Evolutionary conservation across 2,329 filamentous ascomycete genomes (phyloP), one percentile per base, ranked within the genome.

Genomic region (Lachnellula subtilissima): DNA sequence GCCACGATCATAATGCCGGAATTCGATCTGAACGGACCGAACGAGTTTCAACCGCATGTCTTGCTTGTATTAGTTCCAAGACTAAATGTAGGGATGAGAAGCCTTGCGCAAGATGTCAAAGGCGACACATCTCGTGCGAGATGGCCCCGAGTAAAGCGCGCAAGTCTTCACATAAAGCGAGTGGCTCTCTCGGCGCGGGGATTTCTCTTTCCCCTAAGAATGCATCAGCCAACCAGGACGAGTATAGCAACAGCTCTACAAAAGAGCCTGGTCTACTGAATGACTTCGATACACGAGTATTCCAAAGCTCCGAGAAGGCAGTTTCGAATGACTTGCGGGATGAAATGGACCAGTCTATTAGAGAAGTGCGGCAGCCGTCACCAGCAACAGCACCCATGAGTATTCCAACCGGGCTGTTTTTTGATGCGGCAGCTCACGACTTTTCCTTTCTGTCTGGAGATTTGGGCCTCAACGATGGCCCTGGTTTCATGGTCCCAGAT

Each of bases 51-150:
- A 32, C 52, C n/a, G 57, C 57, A 47, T 59, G 57, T 40, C n/a
- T 52, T n/a, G 57, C 53, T 32, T 59, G 57, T 42, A 46, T 55
- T 5, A n/a, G 50, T 8, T 49, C 54, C 3, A 56, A 59, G 42
- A 43, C 37, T 15, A 55, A 55, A 45, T 59, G 57, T 39, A 48
- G 54, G 36, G 52, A 59, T 32, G 36, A 59, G 7, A 59, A 59
- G 43, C 57, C 57, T 8, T 59, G 57, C 48, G 23, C 46, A 17
- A 50, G 57, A 48, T 59, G 57, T 23, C 39, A 42, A 19, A 57
- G 42, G 35, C 53, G 54, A 32, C 39, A 39, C n/a, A 57, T 59
- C n/a, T 12, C 51, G 9, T 59, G 57, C 25, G 55, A 54, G 25
- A 36, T 19, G 40, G 40, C 15, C n/a, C 17, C 40, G 17, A 19